Conservation (phyloP, 2,329 filamentous ascomycete species). For the Xylaria sp. region DNA sequence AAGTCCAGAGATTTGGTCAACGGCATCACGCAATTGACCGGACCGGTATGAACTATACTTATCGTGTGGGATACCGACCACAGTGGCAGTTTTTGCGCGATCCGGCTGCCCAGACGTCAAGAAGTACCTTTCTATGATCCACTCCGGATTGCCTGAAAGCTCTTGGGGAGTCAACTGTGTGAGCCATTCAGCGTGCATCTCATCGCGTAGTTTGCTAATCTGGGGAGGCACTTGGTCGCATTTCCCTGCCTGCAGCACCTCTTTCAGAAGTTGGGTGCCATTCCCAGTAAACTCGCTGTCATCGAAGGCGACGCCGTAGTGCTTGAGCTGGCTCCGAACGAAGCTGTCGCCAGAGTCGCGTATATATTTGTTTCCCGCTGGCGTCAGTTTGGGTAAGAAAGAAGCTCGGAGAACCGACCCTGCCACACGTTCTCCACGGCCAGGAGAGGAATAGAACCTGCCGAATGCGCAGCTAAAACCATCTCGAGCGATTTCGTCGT, state of each 20-base stretch:
- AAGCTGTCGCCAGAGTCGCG: conserved; percentile 11
- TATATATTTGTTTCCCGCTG: conserved; percentile 20
- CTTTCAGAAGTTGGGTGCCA: conserved; percentile 34
- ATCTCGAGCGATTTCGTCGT: conserved; percentile 15
- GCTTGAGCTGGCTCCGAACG: conserved; percentile 32
- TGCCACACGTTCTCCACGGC: conserved; percentile 13
- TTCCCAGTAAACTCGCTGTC: conserved; percentile 26
- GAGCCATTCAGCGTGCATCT: conserved; percentile 37
- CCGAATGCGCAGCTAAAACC: conserved; percentile 29
- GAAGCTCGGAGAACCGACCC: conserved; percentile 18
- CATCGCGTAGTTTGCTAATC: conserved; percentile 15
- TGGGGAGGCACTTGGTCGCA: conserved; percentile 35
- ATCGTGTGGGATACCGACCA: conserved; percentile 33
- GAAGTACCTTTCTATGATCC: conserved; percentile 35
- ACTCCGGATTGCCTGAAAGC: conserved; percentile 18
- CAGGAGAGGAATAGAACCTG: conserved; percentile 25
- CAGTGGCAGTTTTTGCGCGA: conserved; percentile 29
- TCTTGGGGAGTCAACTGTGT: conserved; percentile 32
- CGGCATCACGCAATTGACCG: conserved; percentile 10
- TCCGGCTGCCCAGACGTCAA: conserved; percentile 34
- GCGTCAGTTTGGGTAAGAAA: conserved; percentile 34
- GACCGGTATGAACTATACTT: not conserved
- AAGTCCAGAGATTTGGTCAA: conserved; percentile 24
- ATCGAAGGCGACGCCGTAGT: conserved; percentile 35
- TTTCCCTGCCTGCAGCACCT: conserved; percentile 23